Base-by-base conservation (phyloP, 805 yeast species). In the Alloascoidea africana region DNA sequence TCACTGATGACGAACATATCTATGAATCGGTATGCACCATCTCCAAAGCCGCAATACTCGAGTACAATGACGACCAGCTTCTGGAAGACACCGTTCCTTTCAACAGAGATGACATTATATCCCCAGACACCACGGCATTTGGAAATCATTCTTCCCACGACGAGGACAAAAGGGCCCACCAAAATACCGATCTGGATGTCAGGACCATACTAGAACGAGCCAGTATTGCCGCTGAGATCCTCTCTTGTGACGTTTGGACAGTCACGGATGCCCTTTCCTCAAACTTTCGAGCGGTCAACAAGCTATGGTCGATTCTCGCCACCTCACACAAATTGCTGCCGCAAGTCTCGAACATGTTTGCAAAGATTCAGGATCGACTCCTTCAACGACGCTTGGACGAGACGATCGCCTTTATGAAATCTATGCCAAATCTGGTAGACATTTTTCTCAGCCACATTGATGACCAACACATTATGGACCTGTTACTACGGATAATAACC, bases 171-270 rank as follows among this genome's bases (percentile, higher is more conserved):
- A n/a, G n/a, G n/a, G n/a, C n/a, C n/a, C n/a, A n/a, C n/a, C n/a
- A n/a, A n/a, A n/a, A n/a, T 8, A 23, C 30, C 8, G n/a, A 23
- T n/a, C 8, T n/a, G n/a, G 8, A 8, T 8, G n/a, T n/a, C 8
- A 8, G 13, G n/a, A 23, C n/a, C 8, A 23, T 23, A 23, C n/a
- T 23, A 23, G n/a, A 23, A 23, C 8, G n/a, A 35, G 61, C 63
- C 3, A 62, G 58, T 38, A 56, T 59, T 37, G 71, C 76, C 1
- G 73, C 76, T 3, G 78, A 72, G 46, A 70, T 72, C 15, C 50
- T 72, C 27, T 63, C 71, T 33, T 73, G 71, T 4, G 77, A 72
- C 48, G 75, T 70, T 11, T 72, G 77, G 77, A 69, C 76, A 1
- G 52, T 72, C 32, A 70, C 77, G 1, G 77, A 72, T 45, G 65